Evolutionary conservation across 495 filamentous ascomycete species (phyloP).

Genomic region (Acidomyces sp.): DNA sequence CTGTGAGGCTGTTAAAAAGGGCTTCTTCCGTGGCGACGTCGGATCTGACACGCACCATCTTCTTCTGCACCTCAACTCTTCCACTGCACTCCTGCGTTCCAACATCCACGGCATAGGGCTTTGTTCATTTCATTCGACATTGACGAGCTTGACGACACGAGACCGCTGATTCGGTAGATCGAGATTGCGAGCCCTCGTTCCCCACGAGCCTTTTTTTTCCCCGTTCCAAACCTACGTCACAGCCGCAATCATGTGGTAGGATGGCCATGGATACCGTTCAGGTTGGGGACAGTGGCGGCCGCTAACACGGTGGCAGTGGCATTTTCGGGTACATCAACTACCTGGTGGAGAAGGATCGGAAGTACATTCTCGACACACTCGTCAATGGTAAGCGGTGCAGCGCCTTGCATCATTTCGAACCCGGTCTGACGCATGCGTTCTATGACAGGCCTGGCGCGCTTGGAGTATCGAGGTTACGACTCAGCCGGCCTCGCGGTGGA

Average conservation of each 20-base stretch:
- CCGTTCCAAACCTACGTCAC: no score
- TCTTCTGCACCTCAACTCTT: no score
- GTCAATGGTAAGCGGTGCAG: slow-evolving; percentile 62
- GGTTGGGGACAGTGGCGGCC: neutral
- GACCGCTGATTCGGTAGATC: no score
- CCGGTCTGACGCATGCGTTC: slow-evolving; percentile 13
- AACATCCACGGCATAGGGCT: no score
- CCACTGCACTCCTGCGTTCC: no score
- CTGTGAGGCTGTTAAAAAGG: no score
- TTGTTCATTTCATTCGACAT: no score
- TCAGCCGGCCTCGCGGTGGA: slow-evolving; percentile 92
- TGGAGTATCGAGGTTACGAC: slow-evolving; percentile 96
- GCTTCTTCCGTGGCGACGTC: no score
- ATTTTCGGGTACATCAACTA: slow-evolving; percentile 97
- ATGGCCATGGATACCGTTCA: neutral
- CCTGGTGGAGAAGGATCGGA: slow-evolving; percentile 90
- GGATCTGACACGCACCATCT: no score
- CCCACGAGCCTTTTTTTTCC: no score
- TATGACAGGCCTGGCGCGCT: slow-evolving; percentile 55
- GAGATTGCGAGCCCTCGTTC: no score
- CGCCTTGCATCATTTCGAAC: slow-evolving; percentile 13
- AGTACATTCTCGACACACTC: slow-evolving; percentile 84
- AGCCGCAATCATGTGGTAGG: slow-evolving; percentile 7
- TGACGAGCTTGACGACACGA: no score
- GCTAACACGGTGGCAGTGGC: slow-evolving; percentile 46